These are phyloP conservation scores for Blastobotrys buckinghamii DNA, from an alignment of 1,139 yeast species.

Conservation along the genomic window DNA sequence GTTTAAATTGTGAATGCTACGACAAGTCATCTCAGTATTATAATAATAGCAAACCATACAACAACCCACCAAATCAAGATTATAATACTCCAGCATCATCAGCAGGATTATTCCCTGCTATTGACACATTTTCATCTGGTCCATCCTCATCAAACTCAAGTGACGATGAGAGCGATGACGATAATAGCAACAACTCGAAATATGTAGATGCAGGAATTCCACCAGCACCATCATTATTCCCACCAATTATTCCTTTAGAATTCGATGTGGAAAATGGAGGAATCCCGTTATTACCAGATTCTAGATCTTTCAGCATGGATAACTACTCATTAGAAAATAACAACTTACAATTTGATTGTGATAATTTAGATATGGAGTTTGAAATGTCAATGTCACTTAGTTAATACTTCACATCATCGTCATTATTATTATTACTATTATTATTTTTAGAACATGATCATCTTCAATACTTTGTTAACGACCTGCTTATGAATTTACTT, in stretches of 20 bases:
- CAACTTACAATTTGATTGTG: background rate
- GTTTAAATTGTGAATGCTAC: too few species aligned
- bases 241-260: constrained; percentile 22
- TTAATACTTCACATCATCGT: too few species aligned
- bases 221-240: constrained; percentile 18
- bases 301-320: background rate
- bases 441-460: too few species aligned
- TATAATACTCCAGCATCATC: background rate
- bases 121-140: too few species aligned
- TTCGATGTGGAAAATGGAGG: constrained; percentile 19
- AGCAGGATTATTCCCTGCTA: background rate
- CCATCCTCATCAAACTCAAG: background rate
- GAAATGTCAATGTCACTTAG: constrained; percentile 7
- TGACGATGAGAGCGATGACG: background rate
- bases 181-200: background rate
- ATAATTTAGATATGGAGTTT: background rate
- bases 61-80: too few species aligned
- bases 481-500: too few species aligned
- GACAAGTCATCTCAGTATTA: too few species aligned
- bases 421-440: too few species aligned
- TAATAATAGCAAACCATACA: too few species aligned
- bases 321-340: background rate
- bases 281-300: constrained; percentile 25
- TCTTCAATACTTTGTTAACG: too few species aligned
- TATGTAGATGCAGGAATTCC: background rate